phyloP scores from a whole-genome alignment of 2,329 filamentous ascomycete genomes.

The Chaetomiaceae sp. region DNA sequence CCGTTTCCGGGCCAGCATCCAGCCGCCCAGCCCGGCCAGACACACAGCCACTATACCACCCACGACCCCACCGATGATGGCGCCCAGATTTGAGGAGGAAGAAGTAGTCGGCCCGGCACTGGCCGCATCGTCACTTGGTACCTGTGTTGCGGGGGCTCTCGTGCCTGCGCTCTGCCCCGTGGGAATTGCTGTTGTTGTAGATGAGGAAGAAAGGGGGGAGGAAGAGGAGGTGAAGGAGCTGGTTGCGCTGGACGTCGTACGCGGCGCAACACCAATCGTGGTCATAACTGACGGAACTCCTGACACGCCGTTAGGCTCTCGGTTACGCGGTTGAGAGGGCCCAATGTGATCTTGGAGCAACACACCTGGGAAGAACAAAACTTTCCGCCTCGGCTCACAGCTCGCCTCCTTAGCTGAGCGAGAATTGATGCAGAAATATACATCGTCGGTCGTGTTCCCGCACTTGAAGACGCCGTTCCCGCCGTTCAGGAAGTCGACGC shows the following conservation, averaged over 20 bases:
- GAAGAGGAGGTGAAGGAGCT: background rate
- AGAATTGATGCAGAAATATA: slow-evolving; percentile 29
- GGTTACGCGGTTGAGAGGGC: too few relatives aligned
- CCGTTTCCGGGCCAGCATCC: background rate
- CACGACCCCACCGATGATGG: slow-evolving; percentile 4
- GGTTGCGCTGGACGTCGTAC: slow-evolving; percentile 2
- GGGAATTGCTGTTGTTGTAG: background rate
- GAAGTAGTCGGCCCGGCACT: too few relatives aligned
- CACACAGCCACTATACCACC: background rate
- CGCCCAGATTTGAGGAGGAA: background rate
- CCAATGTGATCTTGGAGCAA: background rate
- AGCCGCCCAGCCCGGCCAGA: background rate
- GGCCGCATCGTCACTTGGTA: background rate
- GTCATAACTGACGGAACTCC: slow-evolving; percentile 17
- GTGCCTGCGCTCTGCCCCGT: background rate
- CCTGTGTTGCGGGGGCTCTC: background rate
- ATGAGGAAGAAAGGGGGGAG: background rate
- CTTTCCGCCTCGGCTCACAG: slow-evolving; percentile 19
- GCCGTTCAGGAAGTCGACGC: slow-evolving; percentile 4
- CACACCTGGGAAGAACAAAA: slow-evolving; percentile 22
- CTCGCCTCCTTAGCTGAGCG: background rate
- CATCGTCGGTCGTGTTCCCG: slow-evolving; percentile 19
- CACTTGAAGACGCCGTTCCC: slow-evolving; percentile 19
- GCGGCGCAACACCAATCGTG: slow-evolving; percentile 22
- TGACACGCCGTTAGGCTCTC: background rate